Base-by-base conservation (phyloP, 768 basidiomycete genomes). In the Suillus weaverae region DNA sequence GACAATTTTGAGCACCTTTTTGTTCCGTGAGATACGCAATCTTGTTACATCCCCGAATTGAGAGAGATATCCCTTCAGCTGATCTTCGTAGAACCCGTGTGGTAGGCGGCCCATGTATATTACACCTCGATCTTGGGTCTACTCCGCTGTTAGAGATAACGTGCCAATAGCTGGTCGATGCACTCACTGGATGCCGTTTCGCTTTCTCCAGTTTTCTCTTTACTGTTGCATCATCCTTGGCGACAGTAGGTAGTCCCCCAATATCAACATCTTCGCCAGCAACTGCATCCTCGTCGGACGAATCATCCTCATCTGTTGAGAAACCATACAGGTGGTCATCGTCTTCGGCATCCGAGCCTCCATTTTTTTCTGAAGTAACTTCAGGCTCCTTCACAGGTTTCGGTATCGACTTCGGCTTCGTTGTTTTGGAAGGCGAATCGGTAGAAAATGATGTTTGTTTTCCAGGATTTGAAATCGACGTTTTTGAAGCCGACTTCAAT, bases 21-120 rank as follows among this genome's bases (percentile, higher is more conserved):
- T 95, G 76, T 96, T 99, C 66, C 97, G 87, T 4, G 96, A 97
- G 18, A 99, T 78, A 8, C 97, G 87, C 33, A 98, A 73, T 55
- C 97, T 89, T 20, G 92, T 90, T 32, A 99, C 88, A 50, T 88
- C 85, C 5, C 97, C 97, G 68, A 99, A 99, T 74, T 99, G 97
- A 33, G 90, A 85, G 73, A 99, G 97, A 79, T 99, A 99, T 2
- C 86, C 88, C 67, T 86, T 87, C 76, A 99, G 87, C 77, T 98
- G 90, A 62, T 93, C 94, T 78, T 99, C 97, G 78, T 94, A 97
- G 79, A 99, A 99, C 26, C 97, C 97, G 70, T 98, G 95, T 2
- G 97, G 97, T 62, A 99, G 84, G 65, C 95, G 89, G 18, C 95
- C 90, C 62, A 99, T 83, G 81, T 87, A 95, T 26, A 99, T 73